Evolutionary conservation across 208 protist genomes (phyloP).

Genomic region (Trichomonas vaginalis): DNA sequence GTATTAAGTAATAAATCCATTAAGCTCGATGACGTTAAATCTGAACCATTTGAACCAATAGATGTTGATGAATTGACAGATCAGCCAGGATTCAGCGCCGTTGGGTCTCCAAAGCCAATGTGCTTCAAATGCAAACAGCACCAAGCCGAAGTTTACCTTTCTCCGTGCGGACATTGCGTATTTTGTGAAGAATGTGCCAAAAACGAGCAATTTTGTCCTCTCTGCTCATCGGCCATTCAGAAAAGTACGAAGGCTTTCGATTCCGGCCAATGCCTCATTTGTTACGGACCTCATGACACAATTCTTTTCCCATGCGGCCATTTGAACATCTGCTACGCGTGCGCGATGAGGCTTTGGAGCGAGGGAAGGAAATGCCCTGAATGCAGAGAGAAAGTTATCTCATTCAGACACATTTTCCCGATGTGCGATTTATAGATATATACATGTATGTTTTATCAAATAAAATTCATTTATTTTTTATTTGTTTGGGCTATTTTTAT

Average conservation of each 20-base stretch:
- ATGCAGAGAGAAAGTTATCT: background rate
- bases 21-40: background rate
- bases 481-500: too few relatives aligned
- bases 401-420: background rate
- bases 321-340: background rate
- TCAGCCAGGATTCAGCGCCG: too few relatives aligned
- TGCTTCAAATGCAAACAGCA: background rate
- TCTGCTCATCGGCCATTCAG: background rate
- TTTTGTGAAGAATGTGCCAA: background rate
- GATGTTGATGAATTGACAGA: background rate
- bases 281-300: background rate
- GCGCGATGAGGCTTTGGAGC: background rate
- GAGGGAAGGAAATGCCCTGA: background rate
- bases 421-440: too few relatives aligned
- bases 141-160: background rate
- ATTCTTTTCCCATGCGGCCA: background rate
- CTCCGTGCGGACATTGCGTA: background rate
- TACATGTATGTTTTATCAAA: too few relatives aligned
- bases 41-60: background rate
- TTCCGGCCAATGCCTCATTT: background rate
- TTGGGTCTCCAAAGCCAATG: background rate
- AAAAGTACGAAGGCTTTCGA: too few relatives aligned
- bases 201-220: background rate
- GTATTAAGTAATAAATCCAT: background rate
- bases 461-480: too few relatives aligned